Conservation (phyloP, 345 rosid species). For the Salix purpurea region DNA sequence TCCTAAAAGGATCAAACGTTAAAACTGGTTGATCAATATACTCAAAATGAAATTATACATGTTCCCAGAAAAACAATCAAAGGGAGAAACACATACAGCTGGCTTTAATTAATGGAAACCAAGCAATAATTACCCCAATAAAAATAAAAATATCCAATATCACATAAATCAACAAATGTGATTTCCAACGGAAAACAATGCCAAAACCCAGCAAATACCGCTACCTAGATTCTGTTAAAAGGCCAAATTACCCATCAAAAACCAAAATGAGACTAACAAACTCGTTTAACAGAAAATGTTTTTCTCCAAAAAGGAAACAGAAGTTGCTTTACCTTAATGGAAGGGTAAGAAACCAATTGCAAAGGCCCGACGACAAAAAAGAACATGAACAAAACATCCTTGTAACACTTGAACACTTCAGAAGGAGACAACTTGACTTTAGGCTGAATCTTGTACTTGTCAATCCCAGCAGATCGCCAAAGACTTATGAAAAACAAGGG, state of each 20-base stretch:
- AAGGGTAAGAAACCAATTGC: slow-evolving; percentile 79
- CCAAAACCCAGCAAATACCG: background rate
- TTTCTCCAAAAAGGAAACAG: too few species aligned
- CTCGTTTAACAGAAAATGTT: background rate
- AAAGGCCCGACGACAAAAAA: slow-evolving; percentile 76
- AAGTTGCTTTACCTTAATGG: slow-evolving; percentile 50
- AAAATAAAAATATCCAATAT: background rate
- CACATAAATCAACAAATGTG: background rate
- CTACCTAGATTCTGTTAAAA: background rate
- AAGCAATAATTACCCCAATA: background rate
- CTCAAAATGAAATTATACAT: background rate
- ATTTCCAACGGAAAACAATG: background rate
- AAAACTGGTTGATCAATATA: background rate
- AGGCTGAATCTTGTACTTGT: slow-evolving; percentile 80
- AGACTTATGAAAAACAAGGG: slow-evolving; percentile 56
- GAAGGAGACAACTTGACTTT: slow-evolving; percentile 53
- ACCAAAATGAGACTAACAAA: background rate
- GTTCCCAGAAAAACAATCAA: background rate
- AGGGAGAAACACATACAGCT: background rate
- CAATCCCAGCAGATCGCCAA: slow-evolving; percentile 46
- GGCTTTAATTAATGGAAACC: background rate
- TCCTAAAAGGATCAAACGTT: background rate
- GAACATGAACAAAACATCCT: slow-evolving; percentile 71
- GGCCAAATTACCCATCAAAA: background rate
- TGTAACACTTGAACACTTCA: slow-evolving; percentile 70